Base-by-base conservation (phyloP, 1,139 yeast species). In the Debaryomyces coudertii region DNA sequence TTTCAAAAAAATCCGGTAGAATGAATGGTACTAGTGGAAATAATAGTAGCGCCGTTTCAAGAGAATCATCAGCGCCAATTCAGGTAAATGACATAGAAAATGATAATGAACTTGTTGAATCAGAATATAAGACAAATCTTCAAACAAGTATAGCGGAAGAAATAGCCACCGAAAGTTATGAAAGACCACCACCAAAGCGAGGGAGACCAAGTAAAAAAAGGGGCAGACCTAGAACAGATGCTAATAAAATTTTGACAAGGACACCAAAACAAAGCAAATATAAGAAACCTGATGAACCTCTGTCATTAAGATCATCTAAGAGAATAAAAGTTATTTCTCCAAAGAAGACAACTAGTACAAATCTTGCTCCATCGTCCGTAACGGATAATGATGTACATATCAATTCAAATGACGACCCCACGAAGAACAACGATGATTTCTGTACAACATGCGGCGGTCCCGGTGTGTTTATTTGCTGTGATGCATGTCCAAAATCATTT, bases 381-480 rank as follows among this genome's bases (percentile, higher is more conserved):
- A 45, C 46, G 4, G 52, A 47, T 12, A 38, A 39, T n/a, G 44
- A 40, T 7, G 25, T 23, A 5, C 15, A 25, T 2, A 47, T 49
- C 18, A 51, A 49, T 12, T 42, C 51, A 28, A 62, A 60, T 3
- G 58, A 56, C 44, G 68, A 66, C 44, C 52, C 65, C 35, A 58
- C 69, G 44, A 58, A 70, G 51, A 77, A 82, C 50, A 93, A 93
- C 62, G 95, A 92, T 53, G 99, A 93, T 64, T 90, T 78, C 62
- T 93, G 99, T 60, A 75, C 87, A 20, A 77, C 95, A 0, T 93
- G 99, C 67, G 90, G 95, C 1, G 90, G 90, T 23, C 74, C 92
- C 0, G 99, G 99, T 7, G 76, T 88, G 31, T 90, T 93, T 53
- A 74, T 93, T 25, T 93, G 98, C 65, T 93, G 99, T 68, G 99